Evolutionary conservation across 331 rosid genomes (phyloP).

Genomic region (Ulmus americana): DNA sequence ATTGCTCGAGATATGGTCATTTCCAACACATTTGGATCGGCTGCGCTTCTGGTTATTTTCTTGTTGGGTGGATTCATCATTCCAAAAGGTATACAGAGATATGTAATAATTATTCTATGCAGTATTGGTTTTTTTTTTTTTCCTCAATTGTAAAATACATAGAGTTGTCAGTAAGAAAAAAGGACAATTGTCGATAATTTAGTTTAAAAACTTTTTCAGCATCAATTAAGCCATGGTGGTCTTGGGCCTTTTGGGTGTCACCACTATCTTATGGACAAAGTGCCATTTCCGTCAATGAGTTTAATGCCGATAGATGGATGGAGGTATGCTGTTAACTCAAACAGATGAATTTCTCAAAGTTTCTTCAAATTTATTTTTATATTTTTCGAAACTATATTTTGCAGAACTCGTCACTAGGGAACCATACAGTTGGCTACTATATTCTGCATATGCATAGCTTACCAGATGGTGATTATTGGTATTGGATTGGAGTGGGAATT

Average conservation of each 20-base stretch:
- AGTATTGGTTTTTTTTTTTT: not conserved
- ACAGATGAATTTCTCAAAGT: not conserved
- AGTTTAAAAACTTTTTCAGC: slow-evolving; percentile 28
- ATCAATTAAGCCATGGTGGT: slow-evolving; percentile 79
- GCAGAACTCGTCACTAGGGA: slow-evolving; percentile 39
- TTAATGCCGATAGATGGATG: slow-evolving; percentile 69
- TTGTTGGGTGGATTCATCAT: slow-evolving; percentile 74
- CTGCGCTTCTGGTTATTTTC: slow-evolving; percentile 56
- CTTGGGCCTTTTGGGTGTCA: slow-evolving; percentile 78
- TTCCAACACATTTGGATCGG: slow-evolving; percentile 84
- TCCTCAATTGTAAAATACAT: not conserved
- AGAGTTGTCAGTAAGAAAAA: not conserved
- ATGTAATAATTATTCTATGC: not conserved
- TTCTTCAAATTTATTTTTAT: slow-evolving; percentile 11
- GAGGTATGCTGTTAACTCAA: slow-evolving; percentile 37
- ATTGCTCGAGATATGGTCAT: slow-evolving; percentile 76
- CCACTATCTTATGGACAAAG: slow-evolving; percentile 77
- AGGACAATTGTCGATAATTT: not conserved
- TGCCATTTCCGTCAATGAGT: slow-evolving; percentile 72
- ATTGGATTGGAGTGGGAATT: slow-evolving; percentile 63
- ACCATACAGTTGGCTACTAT: slow-evolving; percentile 45
- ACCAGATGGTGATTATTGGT: slow-evolving; percentile 62
- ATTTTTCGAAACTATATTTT: slow-evolving; percentile 22
- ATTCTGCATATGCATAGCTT: slow-evolving; percentile 40
- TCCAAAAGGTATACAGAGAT: slow-evolving; percentile 55